Evolutionary conservation across 345 rosid species (phyloP).

Genomic region (Microthlaspi erraticum): DNA sequence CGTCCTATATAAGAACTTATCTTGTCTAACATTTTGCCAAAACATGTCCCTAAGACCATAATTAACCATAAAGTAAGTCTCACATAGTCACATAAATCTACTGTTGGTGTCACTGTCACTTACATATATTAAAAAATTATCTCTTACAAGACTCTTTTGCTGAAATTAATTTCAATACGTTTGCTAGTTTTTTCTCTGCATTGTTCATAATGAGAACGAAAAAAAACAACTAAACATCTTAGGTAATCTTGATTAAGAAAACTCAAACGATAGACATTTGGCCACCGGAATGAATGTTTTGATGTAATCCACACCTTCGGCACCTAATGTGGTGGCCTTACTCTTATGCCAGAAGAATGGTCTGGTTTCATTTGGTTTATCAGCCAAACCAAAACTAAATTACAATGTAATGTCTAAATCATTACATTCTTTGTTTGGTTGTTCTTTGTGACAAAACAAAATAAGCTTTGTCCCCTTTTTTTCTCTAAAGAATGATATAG

Average conservation of each 20-base stretch:
- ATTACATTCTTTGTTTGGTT: constrained; percentile 18
- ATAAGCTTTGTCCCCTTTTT: background rate
- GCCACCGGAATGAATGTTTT: constrained; percentile 10
- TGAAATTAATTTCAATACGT: no score
- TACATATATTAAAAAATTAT: background rate
- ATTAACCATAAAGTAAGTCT: background rate
- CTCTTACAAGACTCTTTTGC: background rate
- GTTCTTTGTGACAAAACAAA: no score
- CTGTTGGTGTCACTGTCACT: background rate
- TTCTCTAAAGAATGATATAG: constrained; percentile 3
- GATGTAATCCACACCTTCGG: constrained; percentile 23
- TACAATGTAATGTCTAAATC: constrained; percentile 24
- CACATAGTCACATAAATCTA: background rate
- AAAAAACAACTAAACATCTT: background rate
- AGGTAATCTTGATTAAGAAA: background rate
- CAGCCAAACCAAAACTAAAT: background rate
- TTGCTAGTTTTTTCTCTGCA: background rate
- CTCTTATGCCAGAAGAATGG: background rate
- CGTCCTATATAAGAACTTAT: background rate
- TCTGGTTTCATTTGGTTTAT: constrained; percentile 14
- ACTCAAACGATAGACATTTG: background rate
- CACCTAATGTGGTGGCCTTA: constrained; percentile 8
- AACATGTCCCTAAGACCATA: background rate
- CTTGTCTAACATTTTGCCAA: constrained; percentile 14
- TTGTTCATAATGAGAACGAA: background rate